phyloP scores from a whole-genome alignment of 179 eudicot genomes.

The Carnegiea gigantea region DNA sequence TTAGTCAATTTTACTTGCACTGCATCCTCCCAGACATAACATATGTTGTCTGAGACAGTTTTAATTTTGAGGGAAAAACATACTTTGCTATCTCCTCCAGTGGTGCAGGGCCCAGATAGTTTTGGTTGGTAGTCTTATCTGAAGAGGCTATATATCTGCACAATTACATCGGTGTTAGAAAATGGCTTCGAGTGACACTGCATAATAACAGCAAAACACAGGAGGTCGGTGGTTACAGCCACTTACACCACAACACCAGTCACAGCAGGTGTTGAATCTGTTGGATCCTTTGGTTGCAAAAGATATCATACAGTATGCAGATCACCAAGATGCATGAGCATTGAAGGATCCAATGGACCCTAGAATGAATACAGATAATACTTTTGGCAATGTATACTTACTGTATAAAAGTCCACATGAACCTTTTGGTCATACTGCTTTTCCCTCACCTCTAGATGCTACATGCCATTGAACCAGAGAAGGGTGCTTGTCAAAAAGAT shows the following conservation, averaged over 20 bases:
- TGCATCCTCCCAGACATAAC: neutral
- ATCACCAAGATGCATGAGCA: slow-evolving; percentile 8
- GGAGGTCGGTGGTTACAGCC: slow-evolving; percentile 7
- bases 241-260: slow-evolving; percentile 83
- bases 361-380: neutral
- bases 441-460: slow-evolving; percentile 94
- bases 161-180: neutral
- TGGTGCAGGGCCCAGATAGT: slow-evolving; percentile 88
- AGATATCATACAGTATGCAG: neutral
- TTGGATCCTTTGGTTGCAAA: slow-evolving; percentile 42
- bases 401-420: slow-evolving; percentile 74
- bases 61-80: slow-evolving; percentile 8
- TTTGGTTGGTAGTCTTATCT: slow-evolving; percentile 59
- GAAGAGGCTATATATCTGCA: slow-evolving; percentile 83
- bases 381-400: slow-evolving; percentile 36
- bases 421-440: slow-evolving; percentile 90
- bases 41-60: neutral
- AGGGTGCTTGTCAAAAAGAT: slow-evolving; percentile 23
- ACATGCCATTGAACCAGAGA: slow-evolving; percentile 31
- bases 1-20: neutral
- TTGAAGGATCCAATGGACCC: neutral
- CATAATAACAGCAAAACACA: neutral
- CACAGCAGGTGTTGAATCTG: slow-evolving; percentile 54
- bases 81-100: slow-evolving; percentile 81
- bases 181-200: neutral